A percentile compares a stretch with the other conserved stretches of the same genome.
phyloP scores from a whole-genome alignment of 768 basidiomycete species.

The Boletus speciosus region DNA sequence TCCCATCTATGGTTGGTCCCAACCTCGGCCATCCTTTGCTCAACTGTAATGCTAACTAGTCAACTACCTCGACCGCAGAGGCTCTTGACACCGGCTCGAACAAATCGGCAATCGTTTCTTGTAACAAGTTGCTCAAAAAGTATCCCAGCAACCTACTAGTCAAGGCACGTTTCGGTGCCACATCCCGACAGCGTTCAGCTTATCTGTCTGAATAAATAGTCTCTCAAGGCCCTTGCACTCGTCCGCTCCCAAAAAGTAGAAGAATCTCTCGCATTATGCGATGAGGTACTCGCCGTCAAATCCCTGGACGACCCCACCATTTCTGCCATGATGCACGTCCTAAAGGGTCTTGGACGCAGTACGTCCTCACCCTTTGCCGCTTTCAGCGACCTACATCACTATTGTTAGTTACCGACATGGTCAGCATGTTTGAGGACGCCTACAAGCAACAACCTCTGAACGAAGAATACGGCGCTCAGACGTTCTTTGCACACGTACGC shows the following conservation, averaged over 20 bases:
- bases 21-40: not conserved
- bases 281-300: conserved; percentile 72
- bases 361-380: conserved; percentile 13
- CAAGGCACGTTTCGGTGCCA: conserved; percentile 44
- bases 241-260: conserved; percentile 84
- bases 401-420: conserved; percentile 65
- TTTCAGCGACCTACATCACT: not conserved
- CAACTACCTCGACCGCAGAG: conserved; percentile 43
- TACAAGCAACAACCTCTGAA: conserved; percentile 77
- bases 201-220: conserved; percentile 39
- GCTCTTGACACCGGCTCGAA: conserved; percentile 82
- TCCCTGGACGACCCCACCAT: conserved; percentile 72
- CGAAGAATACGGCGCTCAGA: conserved; percentile 80
- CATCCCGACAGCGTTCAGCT: not conserved
- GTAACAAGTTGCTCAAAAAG: conserved; percentile 87
- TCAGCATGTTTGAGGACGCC: conserved; percentile 83
- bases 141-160: conserved; percentile 69
- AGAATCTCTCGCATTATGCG: conserved; percentile 73
- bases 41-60: conserved; percentile 1
- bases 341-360: conserved; percentile 74
- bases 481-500: conserved; percentile 81
- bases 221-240: conserved; percentile 80
- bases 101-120: conserved; percentile 80
- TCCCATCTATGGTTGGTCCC: conserved; percentile 71
- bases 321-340: conserved; percentile 79